Evolutionary conservation across 495 filamentous ascomycete genomes (phyloP).

Genomic region (Penicillium taxi): DNA sequence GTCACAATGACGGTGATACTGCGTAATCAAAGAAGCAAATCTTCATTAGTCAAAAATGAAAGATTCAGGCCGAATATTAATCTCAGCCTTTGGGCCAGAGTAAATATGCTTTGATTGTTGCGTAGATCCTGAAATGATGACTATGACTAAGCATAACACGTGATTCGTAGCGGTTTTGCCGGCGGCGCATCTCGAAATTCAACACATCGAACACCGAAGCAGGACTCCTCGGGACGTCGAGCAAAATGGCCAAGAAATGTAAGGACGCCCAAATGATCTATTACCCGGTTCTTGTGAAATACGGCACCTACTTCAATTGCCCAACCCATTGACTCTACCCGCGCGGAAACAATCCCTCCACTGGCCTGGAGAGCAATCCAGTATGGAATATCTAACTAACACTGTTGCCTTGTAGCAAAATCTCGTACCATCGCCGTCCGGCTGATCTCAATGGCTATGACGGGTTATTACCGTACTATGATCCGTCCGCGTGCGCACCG

Average conservation of each 20-base stretch:
- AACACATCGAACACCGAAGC: background rate
- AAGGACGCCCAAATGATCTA: background rate
- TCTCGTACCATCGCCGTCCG: conserved; percentile 87
- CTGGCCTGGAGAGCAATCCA: background rate
- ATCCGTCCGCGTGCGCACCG: conserved; percentile 70
- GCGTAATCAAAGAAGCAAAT: too few species aligned
- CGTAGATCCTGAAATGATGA: too few species aligned
- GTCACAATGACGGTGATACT: too few species aligned
- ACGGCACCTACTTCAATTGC: background rate
- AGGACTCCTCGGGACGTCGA: conserved; percentile 12
- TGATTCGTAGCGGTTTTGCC: conserved; percentile 2
- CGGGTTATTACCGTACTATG: conserved; percentile 89
- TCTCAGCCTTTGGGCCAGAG: too few species aligned
- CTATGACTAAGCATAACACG: conserved; percentile 4
- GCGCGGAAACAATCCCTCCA: conserved; percentile 1
- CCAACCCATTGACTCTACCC: background rate
- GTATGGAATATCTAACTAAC: conserved; percentile 2
- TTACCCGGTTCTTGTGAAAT: background rate
- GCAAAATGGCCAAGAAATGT: conserved; percentile 32
- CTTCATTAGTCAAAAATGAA: too few species aligned
- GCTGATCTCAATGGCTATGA: conserved; percentile 97
- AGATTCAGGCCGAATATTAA: too few species aligned
- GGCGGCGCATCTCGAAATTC: conserved; percentile 5
- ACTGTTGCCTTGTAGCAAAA: conserved; percentile 53
- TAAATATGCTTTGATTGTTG: too few species aligned